phyloP scores from a whole-genome alignment of 176 grass and related monocot genomes.

The Phyllostachys edulis region DNA sequence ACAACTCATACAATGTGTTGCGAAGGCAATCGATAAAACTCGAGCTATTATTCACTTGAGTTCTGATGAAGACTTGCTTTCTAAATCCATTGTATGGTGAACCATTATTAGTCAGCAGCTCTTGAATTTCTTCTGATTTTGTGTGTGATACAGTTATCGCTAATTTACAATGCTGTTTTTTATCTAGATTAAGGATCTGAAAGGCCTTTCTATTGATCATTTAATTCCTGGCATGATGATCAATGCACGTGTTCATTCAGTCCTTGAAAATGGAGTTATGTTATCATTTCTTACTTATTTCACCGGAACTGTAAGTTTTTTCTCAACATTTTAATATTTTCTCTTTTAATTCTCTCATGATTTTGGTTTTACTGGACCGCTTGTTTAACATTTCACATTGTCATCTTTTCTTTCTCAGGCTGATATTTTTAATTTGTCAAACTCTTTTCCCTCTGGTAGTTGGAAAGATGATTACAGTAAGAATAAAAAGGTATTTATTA shows the following conservation, averaged over 20 bases:
- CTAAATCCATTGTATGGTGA: constrained; percentile 70
- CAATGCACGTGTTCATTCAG: constrained; percentile 78
- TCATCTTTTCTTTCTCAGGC: constrained; percentile 45
- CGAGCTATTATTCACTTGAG: constrained; percentile 71
- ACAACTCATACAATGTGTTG: constrained; percentile 75
- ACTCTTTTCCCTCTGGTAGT: constrained; percentile 44
- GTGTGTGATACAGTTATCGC: background rate
- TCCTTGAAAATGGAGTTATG: constrained; percentile 91
- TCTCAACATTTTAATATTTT: background rate
- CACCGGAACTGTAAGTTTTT: constrained; percentile 76
- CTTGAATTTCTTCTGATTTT: constrained; percentile 7
- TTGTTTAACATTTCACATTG: constrained; percentile 22
- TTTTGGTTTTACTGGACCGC: constrained; percentile 25
- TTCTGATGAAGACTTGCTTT: constrained; percentile 68
- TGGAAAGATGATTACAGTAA: constrained; percentile 88
- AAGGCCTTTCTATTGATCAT: constrained; percentile 91
- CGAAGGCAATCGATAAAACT: constrained; percentile 74
- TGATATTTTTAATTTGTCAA: constrained; percentile 85
- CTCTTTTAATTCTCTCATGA: background rate
- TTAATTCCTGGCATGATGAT: constrained; percentile 97
- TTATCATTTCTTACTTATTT: constrained; percentile 97
- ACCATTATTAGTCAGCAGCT: background rate
- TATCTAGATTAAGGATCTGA: constrained; percentile 79
- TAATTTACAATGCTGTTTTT: constrained; percentile 37
- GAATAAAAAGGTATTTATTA: constrained; percentile 73